Percentiles rank a stretch among this genome's conserved stretches.
phyloP scores from a whole-genome alignment of 371 early-diverging fungal species.

The Lichtheimia hyalospora region DNA sequence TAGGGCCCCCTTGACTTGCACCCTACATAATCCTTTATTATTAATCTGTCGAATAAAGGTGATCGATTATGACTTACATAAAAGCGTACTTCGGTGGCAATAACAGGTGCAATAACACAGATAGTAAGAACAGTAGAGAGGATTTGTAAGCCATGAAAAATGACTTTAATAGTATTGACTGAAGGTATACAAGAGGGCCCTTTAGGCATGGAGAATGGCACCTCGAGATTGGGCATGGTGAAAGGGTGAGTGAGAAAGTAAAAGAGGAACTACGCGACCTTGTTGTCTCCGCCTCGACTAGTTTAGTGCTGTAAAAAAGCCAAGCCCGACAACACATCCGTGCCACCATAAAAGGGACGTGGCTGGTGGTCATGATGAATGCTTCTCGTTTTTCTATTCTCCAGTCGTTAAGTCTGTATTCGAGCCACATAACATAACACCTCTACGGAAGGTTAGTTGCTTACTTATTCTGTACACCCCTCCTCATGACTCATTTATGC shows the following conservation, averaged over 20 bases:
- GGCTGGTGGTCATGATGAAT: not conserved
- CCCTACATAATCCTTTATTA: conserved; percentile 19
- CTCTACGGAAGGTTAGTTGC: not conserved
- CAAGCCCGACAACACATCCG: conserved; percentile 1
- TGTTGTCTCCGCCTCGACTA: no score
- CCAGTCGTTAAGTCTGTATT: conserved; percentile 1
- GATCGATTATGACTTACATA: conserved; percentile 35
- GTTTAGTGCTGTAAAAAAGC: not conserved
- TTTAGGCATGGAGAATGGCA: conserved; percentile 17
- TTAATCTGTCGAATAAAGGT: not conserved
- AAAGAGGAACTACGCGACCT: not conserved
- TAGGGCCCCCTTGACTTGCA: conserved; percentile 35
- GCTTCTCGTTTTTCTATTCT: conserved; percentile 2
- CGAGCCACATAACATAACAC: not conserved
- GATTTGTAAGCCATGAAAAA: conserved; percentile 28
- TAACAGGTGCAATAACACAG: conserved; percentile 32
- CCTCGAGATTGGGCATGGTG: conserved; percentile 10
- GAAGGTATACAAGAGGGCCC: conserved; percentile 28
- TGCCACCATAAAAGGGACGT: conserved; percentile 1
- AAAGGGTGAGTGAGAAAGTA: not conserved
- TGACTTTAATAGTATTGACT: conserved; percentile 24
- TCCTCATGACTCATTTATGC: not conserved
- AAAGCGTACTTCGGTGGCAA: conserved; percentile 28
- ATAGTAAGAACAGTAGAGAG: conserved; percentile 27
- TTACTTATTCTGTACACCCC: not conserved